A percentile compares a stretch with the other conserved stretches of the same genome.
These are phyloP conservation scores for Proliferodiscus dingleyae DNA, from an alignment of 2,329 filamentous ascomycete species.

Conservation along the genomic window DNA sequence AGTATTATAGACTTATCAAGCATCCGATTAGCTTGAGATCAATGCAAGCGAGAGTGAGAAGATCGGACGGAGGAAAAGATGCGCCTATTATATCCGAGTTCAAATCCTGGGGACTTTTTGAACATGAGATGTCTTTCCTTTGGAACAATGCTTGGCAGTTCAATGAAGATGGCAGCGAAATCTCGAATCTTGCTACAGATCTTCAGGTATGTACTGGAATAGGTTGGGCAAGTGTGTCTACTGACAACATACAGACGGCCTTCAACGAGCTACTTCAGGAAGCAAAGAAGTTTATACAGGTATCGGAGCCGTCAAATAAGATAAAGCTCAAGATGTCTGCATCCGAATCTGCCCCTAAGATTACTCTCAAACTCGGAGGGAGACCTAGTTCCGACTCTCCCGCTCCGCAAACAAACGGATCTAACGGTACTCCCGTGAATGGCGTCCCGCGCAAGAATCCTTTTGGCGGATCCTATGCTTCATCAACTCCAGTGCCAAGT, in stretches of 20 bases:
- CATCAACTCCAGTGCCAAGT: constrained; percentile 22
- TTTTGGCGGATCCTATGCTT: constrained; percentile 21
- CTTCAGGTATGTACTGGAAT: constrained; percentile 58
- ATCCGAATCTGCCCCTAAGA: constrained; percentile 50
- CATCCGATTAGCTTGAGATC: constrained; percentile 75
- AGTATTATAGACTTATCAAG: constrained; percentile 82
- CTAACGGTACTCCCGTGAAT: constrained; percentile 22
- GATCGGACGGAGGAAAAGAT: constrained; percentile 63
- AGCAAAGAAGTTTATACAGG: constrained; percentile 66
- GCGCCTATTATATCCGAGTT: constrained; percentile 60
- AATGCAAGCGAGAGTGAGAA: constrained; percentile 72
- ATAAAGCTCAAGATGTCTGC: constrained; percentile 70
- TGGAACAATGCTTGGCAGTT: constrained; percentile 87
- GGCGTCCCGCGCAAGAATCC: constrained; percentile 28
- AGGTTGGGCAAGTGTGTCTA: not conserved
- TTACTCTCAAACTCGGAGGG: constrained; percentile 66
- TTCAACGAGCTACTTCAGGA: constrained; percentile 65
- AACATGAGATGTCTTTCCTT: constrained; percentile 72
- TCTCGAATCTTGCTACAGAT: constrained; percentile 70
- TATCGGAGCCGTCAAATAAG: constrained; percentile 64
- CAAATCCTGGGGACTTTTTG: constrained; percentile 77
- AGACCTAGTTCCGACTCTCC: constrained; percentile 48
- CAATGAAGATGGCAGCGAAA: constrained; percentile 88
- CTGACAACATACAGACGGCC: constrained; percentile 47
- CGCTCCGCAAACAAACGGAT: constrained; percentile 43